These are phyloP conservation scores for Sambucus nigra DNA, from an alignment of 129 eudicot species.

Conservation along the genomic window DNA sequence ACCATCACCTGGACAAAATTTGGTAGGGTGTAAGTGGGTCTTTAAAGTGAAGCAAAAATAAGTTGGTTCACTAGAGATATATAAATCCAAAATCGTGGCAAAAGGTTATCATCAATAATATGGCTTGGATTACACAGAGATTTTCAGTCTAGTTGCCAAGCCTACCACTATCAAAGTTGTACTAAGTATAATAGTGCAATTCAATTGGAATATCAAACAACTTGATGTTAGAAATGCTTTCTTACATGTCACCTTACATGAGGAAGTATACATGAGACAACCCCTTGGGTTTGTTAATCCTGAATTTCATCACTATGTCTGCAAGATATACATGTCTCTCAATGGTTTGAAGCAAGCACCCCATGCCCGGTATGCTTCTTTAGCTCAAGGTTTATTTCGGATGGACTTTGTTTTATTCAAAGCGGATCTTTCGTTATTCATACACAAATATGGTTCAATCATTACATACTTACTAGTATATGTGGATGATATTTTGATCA, in stretches of 20 bases:
- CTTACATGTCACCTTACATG: no score
- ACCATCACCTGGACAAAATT: no score
- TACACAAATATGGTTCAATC: no score
- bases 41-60: no score
- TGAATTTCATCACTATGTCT: neutral
- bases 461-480: neutral
- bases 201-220: neutral
- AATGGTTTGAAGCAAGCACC: slow-evolving; percentile 11
- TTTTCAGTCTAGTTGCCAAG: neutral
- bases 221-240: neutral
- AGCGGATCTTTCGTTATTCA: neutral
- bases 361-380: neutral
- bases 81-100: no score
- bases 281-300: slow-evolving; percentile 7
- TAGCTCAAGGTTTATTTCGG: neutral
- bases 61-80: no score
- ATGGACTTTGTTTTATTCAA: neutral
- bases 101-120: neutral
- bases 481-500: slow-evolving; percentile 1
- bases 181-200: neutral
- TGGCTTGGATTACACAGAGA: neutral
- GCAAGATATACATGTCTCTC: slow-evolving; percentile 1
- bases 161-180: neutral
- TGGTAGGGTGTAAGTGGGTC: no score
- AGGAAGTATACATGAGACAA: slow-evolving; percentile 9